phyloP scores from a whole-genome alignment of 331 rosid species.

The Prunus yedoensis region DNA sequence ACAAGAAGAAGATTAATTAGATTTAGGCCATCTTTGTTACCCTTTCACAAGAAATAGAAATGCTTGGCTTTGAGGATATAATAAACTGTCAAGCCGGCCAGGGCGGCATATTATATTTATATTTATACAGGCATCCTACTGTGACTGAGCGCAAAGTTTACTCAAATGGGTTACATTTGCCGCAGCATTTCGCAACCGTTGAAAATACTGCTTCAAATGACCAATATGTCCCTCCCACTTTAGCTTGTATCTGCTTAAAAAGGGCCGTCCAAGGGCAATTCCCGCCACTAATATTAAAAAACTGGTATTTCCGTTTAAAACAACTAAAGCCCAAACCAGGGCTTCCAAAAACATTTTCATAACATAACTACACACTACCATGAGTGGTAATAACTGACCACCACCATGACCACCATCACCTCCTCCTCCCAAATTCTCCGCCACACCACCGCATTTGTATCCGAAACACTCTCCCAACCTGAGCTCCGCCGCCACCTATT shows the following conservation, averaged over 20 bases:
- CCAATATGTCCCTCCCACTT: neutral
- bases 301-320: slow-evolving; percentile 33
- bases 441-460: slow-evolving; percentile 50
- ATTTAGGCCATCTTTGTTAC: neutral
- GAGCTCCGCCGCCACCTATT: slow-evolving; percentile 52
- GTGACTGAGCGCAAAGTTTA: neutral
- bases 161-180: neutral
- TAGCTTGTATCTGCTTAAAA: no score
- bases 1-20: neutral
- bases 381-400: slow-evolving; percentile 7
- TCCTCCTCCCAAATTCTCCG: slow-evolving; percentile 50
- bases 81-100: slow-evolving; percentile 31
- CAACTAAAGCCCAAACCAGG: neutral
- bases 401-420: slow-evolving; percentile 29
- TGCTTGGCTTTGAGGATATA: neutral
- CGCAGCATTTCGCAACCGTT: neutral
- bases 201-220: neutral
- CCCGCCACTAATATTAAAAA: slow-evolving; percentile 23
- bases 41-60: neutral
- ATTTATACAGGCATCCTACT: neutral
- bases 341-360: neutral
- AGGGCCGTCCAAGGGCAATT: slow-evolving; percentile 44
- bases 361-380: neutral
- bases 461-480: slow-evolving; percentile 37
- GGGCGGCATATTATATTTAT: slow-evolving; percentile 26